Evolutionary conservation across 2,329 filamentous ascomycete species (phyloP).

Genomic region (Hortaea sp.): DNA sequence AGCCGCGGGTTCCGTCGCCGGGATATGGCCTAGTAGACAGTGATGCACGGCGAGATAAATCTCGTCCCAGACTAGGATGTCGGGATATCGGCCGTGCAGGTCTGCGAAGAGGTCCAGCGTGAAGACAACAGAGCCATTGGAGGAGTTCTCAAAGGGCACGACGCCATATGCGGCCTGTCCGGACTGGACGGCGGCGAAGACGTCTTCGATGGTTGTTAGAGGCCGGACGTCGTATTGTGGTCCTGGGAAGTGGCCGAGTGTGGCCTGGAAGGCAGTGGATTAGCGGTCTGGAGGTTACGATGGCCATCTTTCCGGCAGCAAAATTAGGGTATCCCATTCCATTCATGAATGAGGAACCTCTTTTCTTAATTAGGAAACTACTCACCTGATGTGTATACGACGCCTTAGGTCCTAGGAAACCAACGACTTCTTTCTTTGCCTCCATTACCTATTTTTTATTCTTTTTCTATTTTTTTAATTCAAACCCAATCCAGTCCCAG

Average conservation of each 20-base stretch:
- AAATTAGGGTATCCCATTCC: background rate
- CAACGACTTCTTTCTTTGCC: slow-evolving; percentile 24
- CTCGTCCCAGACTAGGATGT: slow-evolving; percentile 71
- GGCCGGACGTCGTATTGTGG: slow-evolving; percentile 26
- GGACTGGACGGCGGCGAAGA: slow-evolving; percentile 69
- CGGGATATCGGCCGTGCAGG: slow-evolving; percentile 50
- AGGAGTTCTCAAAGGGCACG: slow-evolving; percentile 91
- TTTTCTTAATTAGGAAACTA: background rate
- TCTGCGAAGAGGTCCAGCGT: slow-evolving; percentile 85
- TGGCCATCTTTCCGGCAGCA: background rate
- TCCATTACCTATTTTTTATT: background rate
- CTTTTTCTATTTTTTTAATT: too few relatives aligned
- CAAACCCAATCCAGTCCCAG: too few relatives aligned
- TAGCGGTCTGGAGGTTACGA: background rate
- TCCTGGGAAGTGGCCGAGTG: slow-evolving; percentile 11
- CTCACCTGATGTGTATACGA: slow-evolving; percentile 62
- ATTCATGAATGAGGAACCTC: background rate
- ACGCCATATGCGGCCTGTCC: slow-evolving; percentile 60
- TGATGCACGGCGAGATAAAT: slow-evolving; percentile 82
- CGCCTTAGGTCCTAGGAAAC: slow-evolving; percentile 54
- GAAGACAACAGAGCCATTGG: slow-evolving; percentile 83
- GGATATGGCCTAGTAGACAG: slow-evolving; percentile 56
- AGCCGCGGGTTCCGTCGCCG: background rate
- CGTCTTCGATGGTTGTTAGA: slow-evolving; percentile 47
- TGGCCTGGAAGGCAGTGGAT: slow-evolving; percentile 9